These are phyloP conservation scores for Psidium friedrichsthalianum DNA, from an alignment of 345 rosid species.

Conservation along the genomic window DNA sequence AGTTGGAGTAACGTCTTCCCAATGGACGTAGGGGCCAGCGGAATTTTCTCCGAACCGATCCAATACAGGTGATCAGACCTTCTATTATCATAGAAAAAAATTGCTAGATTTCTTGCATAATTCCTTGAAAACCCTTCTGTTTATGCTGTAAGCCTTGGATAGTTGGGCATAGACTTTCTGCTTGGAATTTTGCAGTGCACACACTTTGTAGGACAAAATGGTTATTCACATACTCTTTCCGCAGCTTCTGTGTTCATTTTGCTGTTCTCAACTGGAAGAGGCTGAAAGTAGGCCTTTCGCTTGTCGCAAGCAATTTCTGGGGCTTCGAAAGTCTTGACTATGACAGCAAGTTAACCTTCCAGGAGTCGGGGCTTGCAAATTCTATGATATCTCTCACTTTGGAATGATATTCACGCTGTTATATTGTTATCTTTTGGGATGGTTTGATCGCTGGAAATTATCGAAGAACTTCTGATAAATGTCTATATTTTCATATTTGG, in stretches of 20 bases:
- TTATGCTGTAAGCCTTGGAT: not conserved
- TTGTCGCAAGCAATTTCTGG: constrained; percentile 85
- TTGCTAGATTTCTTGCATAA: not conserved
- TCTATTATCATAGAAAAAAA: not conserved
- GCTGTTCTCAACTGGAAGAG: constrained; percentile 52
- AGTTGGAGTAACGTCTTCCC: constrained; percentile 89
- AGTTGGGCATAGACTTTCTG: not conserved
- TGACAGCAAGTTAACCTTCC: constrained; percentile 58
- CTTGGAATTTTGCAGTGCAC: not conserved
- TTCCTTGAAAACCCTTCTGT: not conserved
- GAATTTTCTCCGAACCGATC: constrained; percentile 64
- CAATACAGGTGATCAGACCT: constrained; percentile 40
- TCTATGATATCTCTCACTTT: constrained; percentile 69
- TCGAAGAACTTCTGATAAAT: not conserved
- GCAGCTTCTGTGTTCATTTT: constrained; percentile 94
- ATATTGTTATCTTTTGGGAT: not conserved
- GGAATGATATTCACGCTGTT: constrained; percentile 30
- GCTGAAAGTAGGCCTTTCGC: constrained; percentile 56
- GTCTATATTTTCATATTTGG: not conserved
- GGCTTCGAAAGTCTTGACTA: constrained; percentile 62
- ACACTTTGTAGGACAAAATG: not conserved
- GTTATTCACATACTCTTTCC: not conserved
- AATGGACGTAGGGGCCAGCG: constrained; percentile 87
- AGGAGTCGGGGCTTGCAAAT: constrained; percentile 81
- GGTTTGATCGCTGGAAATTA: not conserved